These are phyloP conservation scores for Boletus pseudo-olivaceus DNA, from an alignment of 768 basidiomycete genomes.

Conservation along the genomic window DNA sequence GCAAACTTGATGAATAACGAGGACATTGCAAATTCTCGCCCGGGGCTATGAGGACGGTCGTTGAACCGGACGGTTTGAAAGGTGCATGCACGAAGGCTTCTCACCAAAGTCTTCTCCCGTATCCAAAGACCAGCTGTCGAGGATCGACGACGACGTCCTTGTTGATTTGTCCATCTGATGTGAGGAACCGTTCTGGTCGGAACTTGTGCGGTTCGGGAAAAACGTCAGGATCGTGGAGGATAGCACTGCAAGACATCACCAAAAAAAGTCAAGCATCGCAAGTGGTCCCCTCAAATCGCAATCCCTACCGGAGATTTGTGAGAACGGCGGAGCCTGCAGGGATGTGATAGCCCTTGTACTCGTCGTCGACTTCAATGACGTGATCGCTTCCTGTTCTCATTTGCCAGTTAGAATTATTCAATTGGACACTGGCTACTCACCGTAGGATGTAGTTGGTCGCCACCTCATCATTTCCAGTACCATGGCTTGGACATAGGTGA, in stretches of 20 bases:
- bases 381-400: background rate
- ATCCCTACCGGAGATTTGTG: slow-evolving; percentile 1
- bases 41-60: background rate
- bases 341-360: slow-evolving; percentile 3
- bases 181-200: slow-evolving; percentile 45
- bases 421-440: background rate
- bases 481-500: slow-evolving; percentile 5
- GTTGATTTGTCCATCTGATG: slow-evolving; percentile 2
- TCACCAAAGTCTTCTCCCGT: slow-evolving; percentile 4
- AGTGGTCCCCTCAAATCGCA: background rate
- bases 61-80: background rate
- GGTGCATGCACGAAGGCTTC: background rate
- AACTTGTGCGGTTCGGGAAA: slow-evolving; percentile 57
- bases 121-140: slow-evolving; percentile 2
- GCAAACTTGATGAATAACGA: slow-evolving; percentile 5
- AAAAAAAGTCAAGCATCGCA: background rate
- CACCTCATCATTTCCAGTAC: slow-evolving; percentile 7
- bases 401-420: background rate
- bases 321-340: background rate
- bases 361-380: slow-evolving; percentile 2
- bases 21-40: slow-evolving; percentile 6
- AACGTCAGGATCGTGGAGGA: slow-evolving; percentile 49
- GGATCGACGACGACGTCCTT: background rate
- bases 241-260: slow-evolving; percentile 22
- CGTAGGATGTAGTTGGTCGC: slow-evolving; percentile 2